These are phyloP conservation scores for Nyssa sinensis DNA, from an alignment of 148 eudicot genomes.

Conservation along the genomic window DNA sequence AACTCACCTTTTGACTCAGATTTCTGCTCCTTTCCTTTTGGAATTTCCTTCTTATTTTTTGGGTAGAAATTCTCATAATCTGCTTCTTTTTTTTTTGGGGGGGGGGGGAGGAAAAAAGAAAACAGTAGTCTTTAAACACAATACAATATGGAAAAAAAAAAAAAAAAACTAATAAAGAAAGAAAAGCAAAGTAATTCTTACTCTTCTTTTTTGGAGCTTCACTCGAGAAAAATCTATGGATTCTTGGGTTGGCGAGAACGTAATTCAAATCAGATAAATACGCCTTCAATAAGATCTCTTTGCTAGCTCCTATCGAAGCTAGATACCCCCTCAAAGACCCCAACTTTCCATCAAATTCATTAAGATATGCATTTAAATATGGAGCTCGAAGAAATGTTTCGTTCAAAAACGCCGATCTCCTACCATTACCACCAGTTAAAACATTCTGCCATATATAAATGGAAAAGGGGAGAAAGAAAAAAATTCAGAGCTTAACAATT, in stretches of 20 bases:
- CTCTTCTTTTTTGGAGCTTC: slow-evolving; percentile 83
- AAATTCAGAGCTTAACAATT: not conserved
- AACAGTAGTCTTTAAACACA: not conserved
- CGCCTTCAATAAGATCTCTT: slow-evolving; percentile 20
- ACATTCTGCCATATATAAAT: slow-evolving; percentile 60
- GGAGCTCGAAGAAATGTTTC: slow-evolving; percentile 26
- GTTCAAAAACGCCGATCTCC: slow-evolving; percentile 33
- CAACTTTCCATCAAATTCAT: slow-evolving; percentile 41
- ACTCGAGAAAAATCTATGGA: slow-evolving; percentile 58
- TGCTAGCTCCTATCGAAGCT: slow-evolving; percentile 44
- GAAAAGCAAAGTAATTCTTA: too few species aligned
- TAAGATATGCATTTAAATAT: slow-evolving; percentile 12
- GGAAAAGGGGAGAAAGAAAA: slow-evolving; percentile 1
- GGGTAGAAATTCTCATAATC: slow-evolving; percentile 86
- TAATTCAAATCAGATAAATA: slow-evolving; percentile 45
- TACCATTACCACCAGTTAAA: slow-evolving; percentile 41
- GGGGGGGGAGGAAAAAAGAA: not conserved
- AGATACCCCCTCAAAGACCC: slow-evolving; percentile 69
- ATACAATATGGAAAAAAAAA: not conserved
- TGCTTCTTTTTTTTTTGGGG: too few species aligned
- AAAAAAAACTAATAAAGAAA: not conserved
- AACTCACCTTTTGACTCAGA: slow-evolving; percentile 66
- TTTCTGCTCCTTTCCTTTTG: slow-evolving; percentile 64
- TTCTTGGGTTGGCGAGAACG: slow-evolving; percentile 47
- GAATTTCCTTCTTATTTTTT: slow-evolving; percentile 84